These are phyloP conservation scores for Metarhizium anisopliae DNA, from an alignment of 2,329 filamentous ascomycete genomes.

Conservation along the genomic window DNA sequence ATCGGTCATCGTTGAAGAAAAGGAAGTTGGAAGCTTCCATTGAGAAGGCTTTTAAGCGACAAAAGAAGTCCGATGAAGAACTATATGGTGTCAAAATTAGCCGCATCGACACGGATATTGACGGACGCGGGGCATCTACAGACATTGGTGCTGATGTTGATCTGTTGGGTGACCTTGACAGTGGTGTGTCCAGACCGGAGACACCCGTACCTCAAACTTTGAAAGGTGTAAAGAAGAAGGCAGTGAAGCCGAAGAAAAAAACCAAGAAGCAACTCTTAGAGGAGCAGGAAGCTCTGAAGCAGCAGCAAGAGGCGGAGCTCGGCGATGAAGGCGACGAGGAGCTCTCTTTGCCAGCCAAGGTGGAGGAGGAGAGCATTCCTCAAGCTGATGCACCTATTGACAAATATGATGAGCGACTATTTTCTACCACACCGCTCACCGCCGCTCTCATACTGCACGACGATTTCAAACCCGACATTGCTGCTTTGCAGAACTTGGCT, in stretches of 20 bases:
- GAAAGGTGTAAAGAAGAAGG: slow-evolving; percentile 48
- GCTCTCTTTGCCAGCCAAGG: slow-evolving; percentile 22
- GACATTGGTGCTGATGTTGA: slow-evolving; percentile 42
- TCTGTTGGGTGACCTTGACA: slow-evolving; percentile 30
- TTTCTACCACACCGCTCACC: slow-evolving; percentile 36
- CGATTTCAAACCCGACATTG: slow-evolving; percentile 35
- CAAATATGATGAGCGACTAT: slow-evolving; percentile 35
- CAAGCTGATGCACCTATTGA: slow-evolving; percentile 38
- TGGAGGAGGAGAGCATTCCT: slow-evolving; percentile 13
- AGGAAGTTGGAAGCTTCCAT: slow-evolving; percentile 62
- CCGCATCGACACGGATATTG: slow-evolving; percentile 41
- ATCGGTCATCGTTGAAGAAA: slow-evolving; percentile 51
- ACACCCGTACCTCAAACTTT: slow-evolving; percentile 32
- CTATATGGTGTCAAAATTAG: slow-evolving; percentile 58
- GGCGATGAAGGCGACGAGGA: slow-evolving; percentile 31
- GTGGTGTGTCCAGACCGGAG: slow-evolving; percentile 34
- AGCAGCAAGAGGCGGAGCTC: slow-evolving; percentile 40
- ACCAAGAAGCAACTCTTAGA: slow-evolving; percentile 69
- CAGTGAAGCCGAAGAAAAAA: slow-evolving; percentile 58
- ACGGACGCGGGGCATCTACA: slow-evolving; percentile 36
- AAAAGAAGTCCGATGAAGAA: slow-evolving; percentile 73
- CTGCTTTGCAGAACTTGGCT: slow-evolving; percentile 33
- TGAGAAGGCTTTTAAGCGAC: slow-evolving; percentile 64
- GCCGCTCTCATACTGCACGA: slow-evolving; percentile 36
- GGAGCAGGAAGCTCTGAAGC: slow-evolving; percentile 53